phyloP scores from a whole-genome alignment of 2,329 filamentous ascomycete genomes.

The Fusarium sacchari region DNA sequence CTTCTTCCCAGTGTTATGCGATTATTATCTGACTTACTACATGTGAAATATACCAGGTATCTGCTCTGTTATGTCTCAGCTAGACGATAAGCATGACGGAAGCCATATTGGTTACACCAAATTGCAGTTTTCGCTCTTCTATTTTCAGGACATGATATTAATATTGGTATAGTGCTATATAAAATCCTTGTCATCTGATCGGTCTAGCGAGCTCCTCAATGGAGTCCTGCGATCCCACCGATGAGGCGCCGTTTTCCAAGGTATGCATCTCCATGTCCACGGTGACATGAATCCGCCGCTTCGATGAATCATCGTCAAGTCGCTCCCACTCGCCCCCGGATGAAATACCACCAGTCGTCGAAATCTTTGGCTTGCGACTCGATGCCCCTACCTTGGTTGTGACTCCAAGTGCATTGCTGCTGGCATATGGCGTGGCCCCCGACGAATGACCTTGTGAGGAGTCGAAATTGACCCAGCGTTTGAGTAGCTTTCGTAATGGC shows the following conservation, averaged over 20 bases:
- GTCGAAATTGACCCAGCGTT: neutral
- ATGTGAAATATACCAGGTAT: no score
- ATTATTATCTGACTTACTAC: no score
- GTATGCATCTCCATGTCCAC: neutral
- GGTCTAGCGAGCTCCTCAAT: neutral
- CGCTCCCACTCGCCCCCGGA: neutral
- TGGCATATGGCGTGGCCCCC: neutral
- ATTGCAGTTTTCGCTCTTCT: no score
- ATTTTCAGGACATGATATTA: neutral
- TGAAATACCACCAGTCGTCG: neutral
- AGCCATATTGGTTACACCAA: no score
- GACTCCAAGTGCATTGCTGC: neutral
- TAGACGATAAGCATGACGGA: no score
- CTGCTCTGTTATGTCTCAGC: no score
- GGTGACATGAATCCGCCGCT: neutral
- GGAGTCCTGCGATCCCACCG: neutral
- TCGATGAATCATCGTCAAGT: neutral
- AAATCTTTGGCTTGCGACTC: neutral
- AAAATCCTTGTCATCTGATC: neutral
- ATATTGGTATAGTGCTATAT: rapidly evolving
- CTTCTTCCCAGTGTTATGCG: no score
- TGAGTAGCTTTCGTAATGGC: neutral
- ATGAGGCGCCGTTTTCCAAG: neutral
- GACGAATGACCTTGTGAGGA: neutral
- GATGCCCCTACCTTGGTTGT: neutral